Percentiles rank a stretch among this genome's conserved stretches.
Conservation (phyloP, 176 grass and related monocot genomes). For the Dactylis glomerata region DNA sequence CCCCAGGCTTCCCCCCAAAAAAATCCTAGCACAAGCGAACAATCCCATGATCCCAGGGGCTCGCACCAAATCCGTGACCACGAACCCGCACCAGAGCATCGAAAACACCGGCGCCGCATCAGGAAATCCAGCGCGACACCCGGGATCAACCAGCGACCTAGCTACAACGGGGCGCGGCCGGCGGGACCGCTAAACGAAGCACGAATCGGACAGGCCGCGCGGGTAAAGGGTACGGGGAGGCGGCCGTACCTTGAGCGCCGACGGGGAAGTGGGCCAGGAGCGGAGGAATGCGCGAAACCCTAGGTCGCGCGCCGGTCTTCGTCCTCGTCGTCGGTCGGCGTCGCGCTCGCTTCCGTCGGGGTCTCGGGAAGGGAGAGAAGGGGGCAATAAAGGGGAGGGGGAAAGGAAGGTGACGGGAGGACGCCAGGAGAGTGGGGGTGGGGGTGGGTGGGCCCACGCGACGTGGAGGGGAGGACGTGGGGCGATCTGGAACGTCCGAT, state of each 20-base stretch:
- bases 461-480: not conserved
- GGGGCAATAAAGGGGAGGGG: not conserved
- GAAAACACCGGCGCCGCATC: not conserved
- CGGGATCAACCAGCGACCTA: not conserved
- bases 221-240: not conserved
- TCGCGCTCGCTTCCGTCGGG: slow-evolving; percentile 21
- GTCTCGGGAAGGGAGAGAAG: not conserved
- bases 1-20: not conserved
- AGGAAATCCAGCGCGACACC: not conserved
- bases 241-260: not conserved
- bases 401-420: not conserved
- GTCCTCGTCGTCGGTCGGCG: not conserved
- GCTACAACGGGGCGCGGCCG: not conserved
- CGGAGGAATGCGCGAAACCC: not conserved
- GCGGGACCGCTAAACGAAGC: not conserved
- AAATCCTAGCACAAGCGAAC: not conserved
- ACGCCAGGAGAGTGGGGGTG: not conserved
- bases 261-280: not conserved
- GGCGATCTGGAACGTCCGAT: not conserved
- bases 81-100: not conserved
- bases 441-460: slow-evolving; percentile 14
- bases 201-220: not conserved
- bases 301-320: not conserved
- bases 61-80: not conserved
- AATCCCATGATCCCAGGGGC: not conserved